A percentile compares a stretch with the other conserved stretches of the same genome.
phyloP scores from a whole-genome alignment of 2,329 filamentous ascomycete genomes.

The Diplodia mutila region DNA sequence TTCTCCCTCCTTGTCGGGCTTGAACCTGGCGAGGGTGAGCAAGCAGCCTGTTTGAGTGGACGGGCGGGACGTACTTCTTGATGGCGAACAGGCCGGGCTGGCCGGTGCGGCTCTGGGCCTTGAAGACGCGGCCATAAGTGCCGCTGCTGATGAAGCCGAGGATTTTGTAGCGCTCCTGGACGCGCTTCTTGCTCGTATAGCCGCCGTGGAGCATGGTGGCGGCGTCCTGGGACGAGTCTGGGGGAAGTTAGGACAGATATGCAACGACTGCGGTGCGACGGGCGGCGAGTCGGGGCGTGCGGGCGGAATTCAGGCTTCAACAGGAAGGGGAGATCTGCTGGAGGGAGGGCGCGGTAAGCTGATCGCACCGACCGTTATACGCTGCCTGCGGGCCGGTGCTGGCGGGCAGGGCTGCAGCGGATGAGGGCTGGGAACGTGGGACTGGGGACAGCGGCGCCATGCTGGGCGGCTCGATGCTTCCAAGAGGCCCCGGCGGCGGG shows the following conservation, averaged over 20 bases:
- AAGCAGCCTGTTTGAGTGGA: not conserved
- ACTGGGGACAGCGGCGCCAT: constrained; percentile 20
- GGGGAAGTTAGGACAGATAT: constrained; percentile 16
- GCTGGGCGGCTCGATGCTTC: not conserved
- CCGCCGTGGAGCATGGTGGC: constrained; percentile 49
- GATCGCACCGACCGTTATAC: constrained; percentile 43
- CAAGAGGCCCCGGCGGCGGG: not conserved
- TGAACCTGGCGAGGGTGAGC: constrained; percentile 61
- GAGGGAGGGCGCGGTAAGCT: constrained; percentile 26
- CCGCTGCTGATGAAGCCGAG: constrained; percentile 98
- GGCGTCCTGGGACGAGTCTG: constrained; percentile 16
- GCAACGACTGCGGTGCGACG: constrained; percentile 19
- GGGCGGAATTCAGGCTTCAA: constrained; percentile 2
- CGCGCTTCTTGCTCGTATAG: constrained; percentile 76
- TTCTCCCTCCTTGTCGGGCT: constrained; percentile 97
- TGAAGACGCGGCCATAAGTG: constrained; percentile 98
- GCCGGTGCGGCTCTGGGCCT: constrained; percentile 77
- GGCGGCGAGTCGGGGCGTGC: constrained; percentile 2
- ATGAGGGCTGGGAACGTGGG: constrained; percentile 26
- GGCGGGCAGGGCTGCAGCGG: constrained; percentile 32
- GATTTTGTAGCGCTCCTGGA: constrained; percentile 92
- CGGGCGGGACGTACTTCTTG: constrained; percentile 73
- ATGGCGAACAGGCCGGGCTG: constrained; percentile 88
- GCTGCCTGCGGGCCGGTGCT: constrained; percentile 44
- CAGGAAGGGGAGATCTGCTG: not conserved